Evolutionary conservation across 768 basidiomycete genomes (phyloP).

Genomic region (Mycena sanguinolenta): DNA sequence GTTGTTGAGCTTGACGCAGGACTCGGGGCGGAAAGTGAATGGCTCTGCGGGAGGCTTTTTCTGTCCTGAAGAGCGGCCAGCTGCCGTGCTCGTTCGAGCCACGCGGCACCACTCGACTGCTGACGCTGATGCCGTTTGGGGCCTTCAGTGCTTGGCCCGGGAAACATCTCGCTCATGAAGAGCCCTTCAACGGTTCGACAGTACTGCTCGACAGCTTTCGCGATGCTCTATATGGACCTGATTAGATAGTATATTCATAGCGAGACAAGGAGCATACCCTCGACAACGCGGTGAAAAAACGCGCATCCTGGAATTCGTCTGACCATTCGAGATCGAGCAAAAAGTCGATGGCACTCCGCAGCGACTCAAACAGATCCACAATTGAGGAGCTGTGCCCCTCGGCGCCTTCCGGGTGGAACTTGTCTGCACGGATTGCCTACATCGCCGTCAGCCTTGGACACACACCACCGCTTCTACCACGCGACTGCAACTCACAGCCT

Average conservation of each 20-base stretch:
- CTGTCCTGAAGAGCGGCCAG: constrained; percentile 81
- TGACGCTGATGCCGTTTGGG: constrained; percentile 86
- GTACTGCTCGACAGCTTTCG: constrained; percentile 93
- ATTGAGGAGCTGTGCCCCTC: constrained; percentile 96
- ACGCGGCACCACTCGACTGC: constrained; percentile 78
- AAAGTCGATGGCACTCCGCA: constrained; percentile 87
- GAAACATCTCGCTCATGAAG: constrained; percentile 96
- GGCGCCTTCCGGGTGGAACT: constrained; percentile 83
- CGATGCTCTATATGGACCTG: constrained; percentile 75
- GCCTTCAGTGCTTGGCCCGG: constrained; percentile 76
- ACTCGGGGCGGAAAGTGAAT: constrained; percentile 82
- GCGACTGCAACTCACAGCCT: constrained; percentile 73
- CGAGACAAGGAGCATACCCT: constrained; percentile 64
- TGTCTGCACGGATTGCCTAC: constrained; percentile 86
- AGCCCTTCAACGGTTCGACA: constrained; percentile 87
- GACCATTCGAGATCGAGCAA: constrained; percentile 67
- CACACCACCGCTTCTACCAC: not conserved
- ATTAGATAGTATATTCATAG: not conserved
- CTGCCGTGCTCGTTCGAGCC: constrained; percentile 89
- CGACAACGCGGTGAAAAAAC: constrained; percentile 89
- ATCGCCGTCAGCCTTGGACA: no score
- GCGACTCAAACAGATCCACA: constrained; percentile 94
- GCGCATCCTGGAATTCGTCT: constrained; percentile 88
- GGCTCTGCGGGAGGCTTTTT: constrained; percentile 76
- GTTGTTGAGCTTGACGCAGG: constrained; percentile 77